Conservation (phyloP, 805 yeast genomes). For the Lipomyces anomalus region DNA sequence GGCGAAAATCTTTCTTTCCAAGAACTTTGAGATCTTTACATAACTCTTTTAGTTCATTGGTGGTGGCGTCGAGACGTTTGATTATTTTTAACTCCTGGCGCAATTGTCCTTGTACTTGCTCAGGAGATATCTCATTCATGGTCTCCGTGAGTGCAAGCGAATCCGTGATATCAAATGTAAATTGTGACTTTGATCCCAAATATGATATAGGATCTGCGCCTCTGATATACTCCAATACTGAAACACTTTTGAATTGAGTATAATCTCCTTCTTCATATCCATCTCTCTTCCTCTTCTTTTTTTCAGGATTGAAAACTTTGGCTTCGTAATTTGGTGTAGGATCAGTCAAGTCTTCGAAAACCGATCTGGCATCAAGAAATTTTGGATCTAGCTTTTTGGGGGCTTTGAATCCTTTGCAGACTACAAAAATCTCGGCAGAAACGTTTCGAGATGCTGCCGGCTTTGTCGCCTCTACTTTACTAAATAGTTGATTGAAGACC, state of each 20-base stretch:
- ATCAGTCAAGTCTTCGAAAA: conserved; percentile 81
- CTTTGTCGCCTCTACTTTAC: conserved; percentile 95
- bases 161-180: conserved; percentile 44
- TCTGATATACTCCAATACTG: conserved; percentile 74
- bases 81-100: conserved; percentile 58
- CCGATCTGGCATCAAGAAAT: conserved; percentile 83
- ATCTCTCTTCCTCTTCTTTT: conserved; percentile 80
- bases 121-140: conserved; percentile 1
- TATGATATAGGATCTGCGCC: conserved; percentile 77
- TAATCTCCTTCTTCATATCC: conserved; percentile 97
- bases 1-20: conserved; percentile 89
- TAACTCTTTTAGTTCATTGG: conserved; percentile 73
- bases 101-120: conserved; percentile 6
- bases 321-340: conserved; percentile 64
- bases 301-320: conserved; percentile 90
- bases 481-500: conserved; percentile 95
- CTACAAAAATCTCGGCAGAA: conserved; percentile 97
- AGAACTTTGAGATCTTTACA: conserved; percentile 87
- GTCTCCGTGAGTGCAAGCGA: background rate
- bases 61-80: conserved; percentile 68
- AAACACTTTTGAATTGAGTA: conserved; percentile 60
- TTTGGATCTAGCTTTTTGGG: conserved; percentile 94
- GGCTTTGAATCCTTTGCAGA: conserved; percentile 91
- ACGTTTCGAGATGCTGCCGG: conserved; percentile 99
- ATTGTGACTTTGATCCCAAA: conserved; percentile 65